Conservation (phyloP, 2,329 filamentous ascomycete genomes). For the Diaporthe longicolla region DNA sequence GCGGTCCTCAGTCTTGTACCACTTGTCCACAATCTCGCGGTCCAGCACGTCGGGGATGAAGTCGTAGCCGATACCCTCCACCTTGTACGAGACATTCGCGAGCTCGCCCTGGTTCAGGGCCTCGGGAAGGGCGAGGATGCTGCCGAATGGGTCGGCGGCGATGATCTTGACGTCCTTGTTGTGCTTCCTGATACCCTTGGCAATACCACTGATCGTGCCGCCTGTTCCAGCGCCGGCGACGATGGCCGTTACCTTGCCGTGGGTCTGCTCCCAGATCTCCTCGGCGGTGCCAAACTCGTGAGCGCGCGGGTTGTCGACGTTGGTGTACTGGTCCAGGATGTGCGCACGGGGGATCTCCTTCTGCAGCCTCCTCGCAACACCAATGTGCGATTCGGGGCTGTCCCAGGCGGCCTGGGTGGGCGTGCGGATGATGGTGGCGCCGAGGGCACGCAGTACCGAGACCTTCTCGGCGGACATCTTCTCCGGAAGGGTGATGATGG, state of each 20-base stretch:
- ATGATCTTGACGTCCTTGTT: conserved; percentile 88
- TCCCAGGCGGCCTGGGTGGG: conserved; percentile 97
- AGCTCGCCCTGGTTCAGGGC: conserved; percentile 80
- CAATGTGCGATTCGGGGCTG: conserved; percentile 95
- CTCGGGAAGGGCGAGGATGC: conserved; percentile 88
- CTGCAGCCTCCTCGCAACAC: conserved; percentile 88
- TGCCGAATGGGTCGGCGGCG: conserved; percentile 92
- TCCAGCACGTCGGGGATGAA: conserved; percentile 96
- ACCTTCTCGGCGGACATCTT: conserved; percentile 99
- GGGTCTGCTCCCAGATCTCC: conserved; percentile 95
- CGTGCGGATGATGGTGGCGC: conserved; percentile 97
- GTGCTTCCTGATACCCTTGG: conserved; percentile 88
- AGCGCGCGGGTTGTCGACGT: conserved; percentile 90
- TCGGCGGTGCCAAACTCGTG: conserved; percentile 96
- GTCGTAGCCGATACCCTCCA: conserved; percentile 98
- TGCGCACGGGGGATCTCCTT: conserved; percentile 98
- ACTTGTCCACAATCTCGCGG: conserved; percentile 84
- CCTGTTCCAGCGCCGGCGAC: conserved; percentile 96
- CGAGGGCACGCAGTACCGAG: conserved; percentile 90
- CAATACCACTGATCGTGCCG: conserved; percentile 92
- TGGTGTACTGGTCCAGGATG: conserved; percentile 96
- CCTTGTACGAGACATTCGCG: conserved; percentile 91
- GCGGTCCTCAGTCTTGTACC: conserved; percentile 98
- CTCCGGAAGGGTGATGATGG: conserved; percentile 97
- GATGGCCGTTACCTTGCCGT: conserved; percentile 84